phyloP scores from a whole-genome alignment of 129 eudicot species.

The Ambrosia trifida region DNA sequence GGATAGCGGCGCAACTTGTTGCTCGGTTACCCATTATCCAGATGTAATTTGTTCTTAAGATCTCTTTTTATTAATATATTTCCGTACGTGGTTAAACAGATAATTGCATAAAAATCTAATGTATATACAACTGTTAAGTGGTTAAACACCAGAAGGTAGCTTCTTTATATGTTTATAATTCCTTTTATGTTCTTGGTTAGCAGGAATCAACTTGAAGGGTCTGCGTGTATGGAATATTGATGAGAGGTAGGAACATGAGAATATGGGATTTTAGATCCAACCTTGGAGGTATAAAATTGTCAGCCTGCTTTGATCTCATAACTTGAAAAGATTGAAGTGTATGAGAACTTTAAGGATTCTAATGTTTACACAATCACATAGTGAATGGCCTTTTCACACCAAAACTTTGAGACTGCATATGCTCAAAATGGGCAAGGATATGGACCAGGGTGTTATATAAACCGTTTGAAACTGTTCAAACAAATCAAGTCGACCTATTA shows the following conservation, averaged over 20 bases:
- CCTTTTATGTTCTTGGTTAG: conserved; percentile 14
- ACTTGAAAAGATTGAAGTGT: not conserved
- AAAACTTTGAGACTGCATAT: conserved; percentile 1
- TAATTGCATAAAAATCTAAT: not conserved
- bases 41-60: too few species aligned
- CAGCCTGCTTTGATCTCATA: not conserved
- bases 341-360: conserved; percentile 7
- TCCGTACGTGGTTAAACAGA: not conserved
- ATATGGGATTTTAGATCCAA: conserved; percentile 17
- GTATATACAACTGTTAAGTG: not conserved
- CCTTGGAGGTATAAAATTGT: conserved; percentile 23
- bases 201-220: conserved; percentile 30
- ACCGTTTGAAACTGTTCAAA: too few species aligned
- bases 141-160: not conserved
- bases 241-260: not conserved
- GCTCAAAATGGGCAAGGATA: not conserved
- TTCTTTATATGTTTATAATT: not conserved
- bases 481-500: too few species aligned
- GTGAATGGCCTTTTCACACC: not conserved
- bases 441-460: too few species aligned
- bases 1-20: too few species aligned
- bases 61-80: too few species aligned
- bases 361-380: conserved; percentile 12
- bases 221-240: conserved; percentile 2
- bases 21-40: too few species aligned